Evolutionary conservation across 202 grass and related monocot species (phyloP).

Genomic region (Panicum virgatum): DNA sequence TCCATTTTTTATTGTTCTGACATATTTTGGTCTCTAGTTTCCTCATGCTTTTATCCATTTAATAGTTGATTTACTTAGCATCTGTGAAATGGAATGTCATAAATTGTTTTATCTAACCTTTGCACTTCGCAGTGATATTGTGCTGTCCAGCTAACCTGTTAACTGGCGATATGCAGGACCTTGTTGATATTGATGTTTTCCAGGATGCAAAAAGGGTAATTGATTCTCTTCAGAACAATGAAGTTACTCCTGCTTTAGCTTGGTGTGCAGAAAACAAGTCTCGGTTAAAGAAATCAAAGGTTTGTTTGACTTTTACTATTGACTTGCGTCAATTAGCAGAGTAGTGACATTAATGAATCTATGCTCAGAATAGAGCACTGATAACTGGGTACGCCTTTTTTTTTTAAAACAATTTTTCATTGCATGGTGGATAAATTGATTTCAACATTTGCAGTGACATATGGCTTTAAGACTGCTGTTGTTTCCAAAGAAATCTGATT

Average conservation of each 20-base stretch:
- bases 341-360: slow-evolving; percentile 15
- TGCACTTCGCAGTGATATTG: slow-evolving; percentile 1
- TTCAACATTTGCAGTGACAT: neutral
- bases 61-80: neutral
- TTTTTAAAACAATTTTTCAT: neutral
- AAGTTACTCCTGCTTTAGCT: slow-evolving; percentile 77
- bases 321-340: neutral
- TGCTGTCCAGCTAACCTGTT: neutral
- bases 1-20: neutral
- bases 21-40: neutral
- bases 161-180: slow-evolving; percentile 58
- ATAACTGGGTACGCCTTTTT: neutral
- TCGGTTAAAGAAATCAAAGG: slow-evolving; percentile 96
- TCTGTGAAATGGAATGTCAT: neutral
- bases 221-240: slow-evolving; percentile 90
- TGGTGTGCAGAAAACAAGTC: slow-evolving; percentile 99
- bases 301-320: slow-evolving; percentile 32
- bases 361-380: neutral
- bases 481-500: slow-evolving; percentile 25
- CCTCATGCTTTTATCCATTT: slow-evolving; percentile 2
- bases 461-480: neutral
- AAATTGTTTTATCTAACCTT: neutral
- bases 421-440: neutral
- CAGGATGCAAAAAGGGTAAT: slow-evolving; percentile 85
- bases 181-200: slow-evolving; percentile 91